These are phyloP conservation scores for Fusarium gaditjirri DNA, from an alignment of 2,329 filamentous ascomycete species.

Conservation along the genomic window DNA sequence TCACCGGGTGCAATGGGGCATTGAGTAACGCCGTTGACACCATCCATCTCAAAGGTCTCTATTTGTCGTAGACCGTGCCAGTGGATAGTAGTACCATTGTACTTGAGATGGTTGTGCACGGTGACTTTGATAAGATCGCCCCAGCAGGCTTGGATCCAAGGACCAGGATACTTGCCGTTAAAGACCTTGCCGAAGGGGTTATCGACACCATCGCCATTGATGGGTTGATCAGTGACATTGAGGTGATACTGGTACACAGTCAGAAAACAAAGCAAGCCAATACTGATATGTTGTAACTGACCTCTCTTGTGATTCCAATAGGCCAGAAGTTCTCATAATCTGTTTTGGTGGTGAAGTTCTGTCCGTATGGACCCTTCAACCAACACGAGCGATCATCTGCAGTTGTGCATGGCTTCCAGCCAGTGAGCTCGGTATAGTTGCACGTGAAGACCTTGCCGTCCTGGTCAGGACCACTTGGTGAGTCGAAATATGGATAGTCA, in stretches of 20 bases:
- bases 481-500: background rate
- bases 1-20: background rate
- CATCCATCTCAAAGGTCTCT: background rate
- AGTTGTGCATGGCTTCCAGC: conserved; percentile 1
- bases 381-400: conserved; percentile 3
- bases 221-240: conserved; percentile 6
- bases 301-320: background rate
- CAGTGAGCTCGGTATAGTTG: background rate
- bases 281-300: accelerated
- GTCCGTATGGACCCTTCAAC: background rate
- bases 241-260: background rate
- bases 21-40: background rate
- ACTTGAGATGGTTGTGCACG: background rate
- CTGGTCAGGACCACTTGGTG: conserved; percentile 1
- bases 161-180: background rate
- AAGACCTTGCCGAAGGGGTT: conserved; percentile 12
- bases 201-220: conserved; percentile 10
- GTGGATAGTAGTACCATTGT: background rate
- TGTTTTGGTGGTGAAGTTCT: background rate
- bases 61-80: background rate
- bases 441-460: background rate
- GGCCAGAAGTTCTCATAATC: conserved; percentile 20
- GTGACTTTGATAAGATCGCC: background rate
- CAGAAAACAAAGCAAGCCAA: background rate
- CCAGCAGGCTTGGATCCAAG: conserved; percentile 2